Evolutionary conservation across 2,329 filamentous ascomycete species (phyloP).

Genomic region (Fusarium penzigii): DNA sequence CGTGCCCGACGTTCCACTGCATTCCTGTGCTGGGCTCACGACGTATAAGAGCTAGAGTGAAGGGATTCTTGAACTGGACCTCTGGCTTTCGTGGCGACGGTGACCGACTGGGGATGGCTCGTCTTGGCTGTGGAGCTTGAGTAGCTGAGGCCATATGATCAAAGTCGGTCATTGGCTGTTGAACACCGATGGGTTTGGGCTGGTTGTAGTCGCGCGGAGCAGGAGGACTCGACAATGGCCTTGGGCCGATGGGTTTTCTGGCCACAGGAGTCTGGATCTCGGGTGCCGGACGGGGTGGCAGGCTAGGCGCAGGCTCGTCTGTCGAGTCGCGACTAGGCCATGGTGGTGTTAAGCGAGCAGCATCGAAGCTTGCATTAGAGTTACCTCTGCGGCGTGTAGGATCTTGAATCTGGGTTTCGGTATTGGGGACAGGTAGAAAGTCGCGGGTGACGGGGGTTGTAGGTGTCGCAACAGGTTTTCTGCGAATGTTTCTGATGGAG

Average conservation of each 20-base stretch:
- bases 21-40: constrained; percentile 67
- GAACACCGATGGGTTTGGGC: constrained; percentile 8
- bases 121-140: constrained; percentile 1
- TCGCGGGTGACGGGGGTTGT: constrained; percentile 27
- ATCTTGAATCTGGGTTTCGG: constrained; percentile 12
- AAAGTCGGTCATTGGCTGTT: constrained; percentile 9
- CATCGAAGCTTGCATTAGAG: constrained; percentile 22
- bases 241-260: constrained; percentile 33
- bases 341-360: constrained; percentile 6
- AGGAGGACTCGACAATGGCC: constrained; percentile 15
- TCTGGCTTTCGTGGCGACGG: constrained; percentile 40
- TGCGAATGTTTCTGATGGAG: constrained; percentile 47
- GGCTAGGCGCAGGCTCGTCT: constrained; percentile 10
- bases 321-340: constrained; percentile 13
- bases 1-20: constrained; percentile 75
- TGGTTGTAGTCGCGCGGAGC: constrained; percentile 8
- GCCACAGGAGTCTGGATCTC: constrained; percentile 19
- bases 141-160: constrained; percentile 11
- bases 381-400: constrained; percentile 15
- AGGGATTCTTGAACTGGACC: constrained; percentile 42
- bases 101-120: constrained; percentile 26
- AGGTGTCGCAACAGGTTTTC: constrained; percentile 49
- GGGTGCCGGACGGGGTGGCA: constrained; percentile 15
- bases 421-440: constrained; percentile 16
- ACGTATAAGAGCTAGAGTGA: constrained; percentile 67